Evolutionary conservation across 129 eudicot species (phyloP), one percentile per base, ranked within the genome.

Genomic region (Flaveria brownii): DNA sequence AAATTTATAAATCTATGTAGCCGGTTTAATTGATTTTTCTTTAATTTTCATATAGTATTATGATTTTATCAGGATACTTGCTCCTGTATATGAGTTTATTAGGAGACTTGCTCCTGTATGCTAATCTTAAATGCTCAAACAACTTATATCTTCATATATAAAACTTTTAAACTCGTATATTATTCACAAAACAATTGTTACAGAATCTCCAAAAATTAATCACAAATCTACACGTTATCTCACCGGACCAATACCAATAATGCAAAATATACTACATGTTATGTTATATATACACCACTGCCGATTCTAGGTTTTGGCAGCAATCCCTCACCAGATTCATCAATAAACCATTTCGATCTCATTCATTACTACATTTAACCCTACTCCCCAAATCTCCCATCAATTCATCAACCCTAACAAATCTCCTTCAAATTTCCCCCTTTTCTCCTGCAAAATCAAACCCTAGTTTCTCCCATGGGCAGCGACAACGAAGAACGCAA

Each of bases 401-500:
- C 50, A 22, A 80, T 45, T 61, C 82, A 56, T 42, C 45, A 72
- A 79, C 54, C 65, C 78, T 72, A 20, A 16, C 75, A 17, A 80
- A 80, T 77, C 80, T 47, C 75, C 71, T 17, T 26, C 73, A 55
- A 54, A 65, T 73, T 55, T 13, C 69, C 73, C 74, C 59, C 73
- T 15, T 52, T 33, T 52, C 25, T 11, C 46, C 70, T 67, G 10
- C 46, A 62, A 80, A 77, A 75, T 85, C 82, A 41, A 82, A 69
- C 77, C 84, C 82, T 82, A 78, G 13, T 64, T 71, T 70, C 22
- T 16, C 22, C 73, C 75, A 92, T 92, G 98, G 90, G 94, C 6
- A 82, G 78, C 84, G 94, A 92, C 57, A 68, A 69, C 36, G 83
- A 72, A 33, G 89, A 91, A 5, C 85, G 88, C 76, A 92, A 92